A percentile compares a stretch with the other conserved stretches of the same genome.
Evolutionary conservation across 139 green algal species (phyloP).

Genomic region (Chlorella sp.): DNA sequence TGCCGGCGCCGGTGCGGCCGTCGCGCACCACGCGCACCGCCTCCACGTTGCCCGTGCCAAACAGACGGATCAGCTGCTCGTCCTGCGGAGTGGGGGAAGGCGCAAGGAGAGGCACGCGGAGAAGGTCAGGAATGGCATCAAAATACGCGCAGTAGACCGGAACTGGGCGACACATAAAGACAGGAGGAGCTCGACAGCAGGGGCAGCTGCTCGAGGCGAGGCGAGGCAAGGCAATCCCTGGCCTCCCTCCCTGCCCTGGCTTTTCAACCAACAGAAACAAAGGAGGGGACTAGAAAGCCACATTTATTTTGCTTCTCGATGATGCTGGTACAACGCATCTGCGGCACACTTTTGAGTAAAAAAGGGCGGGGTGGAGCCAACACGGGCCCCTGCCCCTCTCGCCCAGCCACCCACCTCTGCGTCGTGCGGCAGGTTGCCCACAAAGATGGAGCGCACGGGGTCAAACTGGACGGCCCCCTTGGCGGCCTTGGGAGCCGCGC

Average conservation of each 20-base stretch:
- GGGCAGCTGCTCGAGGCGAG: neutral
- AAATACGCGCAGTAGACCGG: neutral
- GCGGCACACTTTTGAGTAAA: no score
- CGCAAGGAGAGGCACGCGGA: neutral
- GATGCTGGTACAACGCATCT: no score
- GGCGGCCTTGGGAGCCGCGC: constrained; percentile 45
- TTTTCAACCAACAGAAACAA: no score
- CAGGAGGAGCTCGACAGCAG: neutral
- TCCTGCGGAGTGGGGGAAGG: constrained; percentile 38
- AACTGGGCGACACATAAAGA: neutral
- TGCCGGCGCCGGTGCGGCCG: constrained; percentile 68
- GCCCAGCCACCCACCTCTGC: constrained; percentile 54
- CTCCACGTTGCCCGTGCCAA: constrained; percentile 65
- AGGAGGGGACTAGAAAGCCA: no score
- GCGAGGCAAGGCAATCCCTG: no score
- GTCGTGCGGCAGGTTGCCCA: constrained; percentile 89
- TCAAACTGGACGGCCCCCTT: constrained; percentile 71
- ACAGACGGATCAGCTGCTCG: constrained; percentile 72
- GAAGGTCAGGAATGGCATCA: neutral
- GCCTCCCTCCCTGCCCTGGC: no score
- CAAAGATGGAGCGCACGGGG: constrained; percentile 77
- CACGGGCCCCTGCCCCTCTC: no score
- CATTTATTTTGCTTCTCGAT: no score
- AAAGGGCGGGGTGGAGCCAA: no score
- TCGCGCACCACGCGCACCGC: constrained; percentile 90